Conservation (phyloP, 257 asterid genomes). For the Solanum okadae region DNA sequence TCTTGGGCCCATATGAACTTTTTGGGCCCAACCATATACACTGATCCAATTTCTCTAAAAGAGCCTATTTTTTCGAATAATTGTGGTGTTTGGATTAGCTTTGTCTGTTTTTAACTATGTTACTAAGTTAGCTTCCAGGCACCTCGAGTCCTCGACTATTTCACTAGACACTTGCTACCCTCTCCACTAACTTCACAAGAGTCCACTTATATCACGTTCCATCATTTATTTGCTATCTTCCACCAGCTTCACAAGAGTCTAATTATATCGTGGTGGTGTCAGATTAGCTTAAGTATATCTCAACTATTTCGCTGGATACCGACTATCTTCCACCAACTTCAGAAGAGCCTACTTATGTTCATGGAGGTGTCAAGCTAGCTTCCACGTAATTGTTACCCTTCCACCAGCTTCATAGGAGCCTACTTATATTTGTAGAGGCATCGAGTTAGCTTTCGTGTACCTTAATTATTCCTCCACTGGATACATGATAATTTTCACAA, state of each 20-base stretch:
- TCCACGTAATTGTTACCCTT: background rate
- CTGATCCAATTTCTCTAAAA: background rate
- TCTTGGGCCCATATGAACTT: background rate
- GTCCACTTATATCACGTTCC: background rate
- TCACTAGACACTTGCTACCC: background rate
- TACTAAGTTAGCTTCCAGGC: background rate
- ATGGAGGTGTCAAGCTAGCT: background rate
- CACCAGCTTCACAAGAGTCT: background rate
- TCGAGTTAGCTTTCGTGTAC: background rate
- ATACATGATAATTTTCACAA: background rate
- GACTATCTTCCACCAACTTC: background rate
- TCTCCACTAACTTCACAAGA: background rate
- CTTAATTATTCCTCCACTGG: background rate
- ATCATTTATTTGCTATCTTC: background rate
- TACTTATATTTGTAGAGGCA: too few species aligned
- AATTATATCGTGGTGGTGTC: background rate
- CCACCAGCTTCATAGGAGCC: background rate
- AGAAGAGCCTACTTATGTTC: background rate
- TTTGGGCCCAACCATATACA: background rate
- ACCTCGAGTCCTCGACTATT: background rate
- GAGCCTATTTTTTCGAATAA: background rate
- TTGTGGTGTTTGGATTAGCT: background rate
- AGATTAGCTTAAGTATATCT: accelerated
- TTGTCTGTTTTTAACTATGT: background rate
- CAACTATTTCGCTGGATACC: background rate